Base-by-base conservation (phyloP, 257 asterid genomes). In the Gynochthodes officinalis region DNA sequence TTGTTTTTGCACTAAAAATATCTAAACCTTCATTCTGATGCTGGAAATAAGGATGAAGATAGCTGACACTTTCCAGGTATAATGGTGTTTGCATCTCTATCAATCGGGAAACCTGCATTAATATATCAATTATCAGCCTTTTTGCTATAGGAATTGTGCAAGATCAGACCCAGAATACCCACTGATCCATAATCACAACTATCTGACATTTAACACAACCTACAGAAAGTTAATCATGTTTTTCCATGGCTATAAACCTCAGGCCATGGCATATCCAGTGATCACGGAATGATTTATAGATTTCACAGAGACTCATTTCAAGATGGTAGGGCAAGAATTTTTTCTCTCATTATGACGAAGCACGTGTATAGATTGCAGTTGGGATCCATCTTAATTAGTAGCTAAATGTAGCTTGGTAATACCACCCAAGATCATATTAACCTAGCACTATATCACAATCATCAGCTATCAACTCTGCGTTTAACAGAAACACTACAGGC, bases 31-130 rank as follows among this genome's bases (percentile, higher is more conserved):
- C 73, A 64, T 54, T 66, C 77, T 72, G 80, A 54, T 70, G 81
- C 73, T 86, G 92, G 83, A 82, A 90, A 85, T 75, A 90, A 27
- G 98, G 98, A 83, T 93, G 97, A 79, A 89, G 76, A 59, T 76
- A 35, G 50, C 79, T 80, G 39, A 89, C 88, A 1, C 90, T 95
- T 76, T 93, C 95, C 50, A 87, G 86, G 84, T 90, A 93, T 50
- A 87, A 78, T 33, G 89, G 81, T 0, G 92, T 80, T 77, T 90
- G 98, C 98, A 93, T 93, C 84, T 93, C 98, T 28, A 93, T 89
- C 89, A 93, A 80, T 33, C 97, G 95, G 0, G 98, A 93, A 65
- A 86, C 95, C 98, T 90, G 90, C 85, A 79, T 65, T 53, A 75
- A 64, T 7, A 37, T 15, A 37, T 37, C 3, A 7, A 37, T 37